Percentiles rank a stretch among this genome's conserved stretches.
Evolutionary conservation across 2,329 filamentous ascomycete genomes (phyloP).

Genomic region (Talaromyces sp.): DNA sequence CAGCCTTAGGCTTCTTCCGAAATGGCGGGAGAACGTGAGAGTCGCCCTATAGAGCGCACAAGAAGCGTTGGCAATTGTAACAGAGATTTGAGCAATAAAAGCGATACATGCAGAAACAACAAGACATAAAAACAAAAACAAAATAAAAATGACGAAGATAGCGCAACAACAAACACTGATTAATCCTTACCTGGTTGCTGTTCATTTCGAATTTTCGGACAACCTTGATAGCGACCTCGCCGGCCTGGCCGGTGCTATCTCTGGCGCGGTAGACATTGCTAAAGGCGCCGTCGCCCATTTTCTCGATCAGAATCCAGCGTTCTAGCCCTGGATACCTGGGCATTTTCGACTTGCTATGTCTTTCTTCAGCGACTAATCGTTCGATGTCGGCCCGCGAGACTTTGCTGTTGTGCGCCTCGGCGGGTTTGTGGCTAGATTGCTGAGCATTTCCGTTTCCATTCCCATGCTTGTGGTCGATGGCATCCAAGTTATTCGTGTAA

Average conservation of each 20-base stretch:
- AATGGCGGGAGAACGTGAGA: conserved; percentile 62
- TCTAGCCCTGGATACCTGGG: conserved; percentile 80
- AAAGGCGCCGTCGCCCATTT: conserved; percentile 99
- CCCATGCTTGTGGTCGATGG: conserved; percentile 56
- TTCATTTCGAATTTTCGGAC: conserved; percentile 99
- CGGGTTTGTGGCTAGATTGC: conserved; percentile 45
- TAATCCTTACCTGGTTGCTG: conserved; percentile 81
- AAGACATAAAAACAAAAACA: conserved; percentile 18
- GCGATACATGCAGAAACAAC: conserved; percentile 15
- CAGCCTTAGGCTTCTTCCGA: conserved; percentile 88
- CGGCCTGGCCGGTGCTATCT: conserved; percentile 64
- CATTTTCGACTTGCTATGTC: conserved; percentile 76
- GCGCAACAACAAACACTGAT: conserved; percentile 6
- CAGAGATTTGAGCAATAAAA: conserved; percentile 18
- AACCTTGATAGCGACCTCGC: conserved; percentile 94
- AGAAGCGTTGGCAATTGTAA: conserved; percentile 47
- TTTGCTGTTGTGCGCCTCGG: conserved; percentile 50
- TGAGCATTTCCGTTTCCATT: conserved; percentile 63
- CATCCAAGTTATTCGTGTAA: conserved; percentile 54
- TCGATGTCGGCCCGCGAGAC: conserved; percentile 60
- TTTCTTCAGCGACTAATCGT: conserved; percentile 85
- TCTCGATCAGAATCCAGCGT: conserved; percentile 79
- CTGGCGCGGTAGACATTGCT: conserved; percentile 94
- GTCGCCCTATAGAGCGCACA: conserved; percentile 61
- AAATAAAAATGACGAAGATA: conserved; percentile 21